Conservation (phyloP, 2,329 filamentous ascomycete species). For the Kalmusia sp. region DNA sequence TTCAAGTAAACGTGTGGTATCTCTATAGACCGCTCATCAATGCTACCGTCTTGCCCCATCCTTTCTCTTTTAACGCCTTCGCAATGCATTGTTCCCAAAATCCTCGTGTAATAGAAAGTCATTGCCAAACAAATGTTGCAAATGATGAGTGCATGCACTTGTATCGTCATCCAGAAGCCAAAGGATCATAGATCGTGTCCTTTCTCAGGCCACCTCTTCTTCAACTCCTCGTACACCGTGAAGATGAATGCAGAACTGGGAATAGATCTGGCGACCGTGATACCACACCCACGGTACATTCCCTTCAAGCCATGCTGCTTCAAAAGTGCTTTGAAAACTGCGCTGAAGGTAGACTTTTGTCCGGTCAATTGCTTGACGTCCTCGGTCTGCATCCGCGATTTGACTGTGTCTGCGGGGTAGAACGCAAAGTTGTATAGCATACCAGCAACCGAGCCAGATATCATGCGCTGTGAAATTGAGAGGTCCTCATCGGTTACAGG, state of each 20-base stretch:
- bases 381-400: constrained; percentile 94
- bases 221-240: constrained; percentile 88
- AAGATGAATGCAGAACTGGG: constrained; percentile 99
- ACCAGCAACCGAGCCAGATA: constrained; percentile 85
- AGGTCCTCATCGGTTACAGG: constrained; percentile 62
- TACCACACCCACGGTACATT: constrained; percentile 92
- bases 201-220: constrained; percentile 52
- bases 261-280: constrained; percentile 85
- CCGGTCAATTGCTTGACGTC: constrained; percentile 65
- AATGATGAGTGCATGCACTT: no score
- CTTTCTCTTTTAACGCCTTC: constrained; percentile 3
- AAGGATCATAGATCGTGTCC: constrained; percentile 8
- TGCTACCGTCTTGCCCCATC: neutral
- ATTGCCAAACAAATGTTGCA: neutral
- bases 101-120: neutral
- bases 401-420: constrained; percentile 97
- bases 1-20: constrained; percentile 11
- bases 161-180: no score
- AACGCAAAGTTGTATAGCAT: constrained; percentile 97
- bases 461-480: constrained; percentile 84
- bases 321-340: constrained; percentile 79
- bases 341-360: constrained; percentile 71
- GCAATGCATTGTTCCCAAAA: constrained; percentile 3
- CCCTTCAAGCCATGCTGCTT: constrained; percentile 80
- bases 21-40: neutral